Conservation (phyloP, 805 yeast species). For the Yarrowia deformans region DNA sequence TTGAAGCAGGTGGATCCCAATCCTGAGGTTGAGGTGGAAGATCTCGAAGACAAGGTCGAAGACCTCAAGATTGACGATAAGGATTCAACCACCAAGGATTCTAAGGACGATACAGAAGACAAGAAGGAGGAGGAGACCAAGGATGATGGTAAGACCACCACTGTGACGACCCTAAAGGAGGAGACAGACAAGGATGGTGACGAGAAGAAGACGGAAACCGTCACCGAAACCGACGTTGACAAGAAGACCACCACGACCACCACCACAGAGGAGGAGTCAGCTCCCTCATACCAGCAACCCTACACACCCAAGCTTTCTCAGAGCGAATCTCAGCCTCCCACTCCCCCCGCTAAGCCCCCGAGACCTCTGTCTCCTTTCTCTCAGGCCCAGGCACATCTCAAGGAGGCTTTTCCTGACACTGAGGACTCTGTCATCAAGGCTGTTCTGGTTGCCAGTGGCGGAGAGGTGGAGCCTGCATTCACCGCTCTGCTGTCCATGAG, state of each 20-base stretch:
- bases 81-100: conserved; percentile 38
- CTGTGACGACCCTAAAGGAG: conserved; percentile 15
- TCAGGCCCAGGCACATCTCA: conserved; percentile 63
- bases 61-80: conserved; percentile 25
- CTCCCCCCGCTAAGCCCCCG: conserved; percentile 59
- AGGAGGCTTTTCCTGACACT: conserved; percentile 84
- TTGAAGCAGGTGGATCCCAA: conserved; percentile 33
- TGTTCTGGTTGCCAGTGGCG: conserved; percentile 83
- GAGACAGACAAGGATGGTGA: conserved; percentile 34
- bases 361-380: conserved; percentile 71
- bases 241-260: conserved; percentile 5
- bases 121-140: conserved; percentile 30
- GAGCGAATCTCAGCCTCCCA: conserved; percentile 36
- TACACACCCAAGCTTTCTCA: conserved; percentile 37
- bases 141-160: conserved; percentile 4
- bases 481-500: conserved; percentile 81
- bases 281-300: conserved; percentile 39
- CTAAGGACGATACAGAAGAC: conserved; percentile 7
- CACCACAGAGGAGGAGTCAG: conserved; percentile 28
- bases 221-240: conserved; percentile 17
- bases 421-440: conserved; percentile 78
- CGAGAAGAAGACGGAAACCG: conserved; percentile 28
- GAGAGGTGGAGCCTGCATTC: conserved; percentile 83
- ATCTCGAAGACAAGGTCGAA: conserved; percentile 20
- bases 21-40: conserved; percentile 18